These are phyloP conservation scores for Metschnikowia shivogae DNA, from an alignment of 805 yeast genomes.

Conservation along the genomic window DNA sequence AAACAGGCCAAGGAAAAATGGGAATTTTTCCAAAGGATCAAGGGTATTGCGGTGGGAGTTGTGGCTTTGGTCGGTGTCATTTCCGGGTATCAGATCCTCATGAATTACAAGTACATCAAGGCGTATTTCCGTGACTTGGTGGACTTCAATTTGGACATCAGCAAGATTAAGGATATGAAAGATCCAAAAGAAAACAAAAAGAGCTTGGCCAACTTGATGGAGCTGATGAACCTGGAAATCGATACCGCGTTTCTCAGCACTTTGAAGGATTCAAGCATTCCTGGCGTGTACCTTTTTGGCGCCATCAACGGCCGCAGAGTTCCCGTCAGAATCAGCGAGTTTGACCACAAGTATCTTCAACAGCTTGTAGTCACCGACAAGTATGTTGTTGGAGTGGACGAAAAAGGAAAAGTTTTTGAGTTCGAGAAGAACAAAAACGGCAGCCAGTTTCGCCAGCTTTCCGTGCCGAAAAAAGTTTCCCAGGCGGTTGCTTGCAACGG, in stretches of 20 bases:
- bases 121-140: constrained; percentile 29
- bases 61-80: constrained; percentile 35
- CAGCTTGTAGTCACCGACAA: constrained; percentile 51
- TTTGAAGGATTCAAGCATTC: constrained; percentile 21
- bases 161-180: constrained; percentile 31
- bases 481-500: constrained; percentile 48
- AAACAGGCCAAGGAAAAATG: constrained; percentile 26
- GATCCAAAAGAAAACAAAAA: constrained; percentile 31
- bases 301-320: constrained; percentile 30
- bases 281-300: constrained; percentile 39
- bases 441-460: constrained; percentile 8
- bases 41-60: constrained; percentile 43
- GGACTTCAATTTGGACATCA: constrained; percentile 35
- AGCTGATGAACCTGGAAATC: constrained; percentile 23
- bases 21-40: constrained; percentile 42
- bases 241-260: constrained; percentile 17
- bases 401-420: constrained; percentile 68
- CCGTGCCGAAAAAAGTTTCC: constrained; percentile 27
- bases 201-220: constrained; percentile 22
- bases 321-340: constrained; percentile 59
- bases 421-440: constrained; percentile 50
- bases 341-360: constrained; percentile 56
- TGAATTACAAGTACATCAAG: constrained; percentile 41
- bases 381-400: constrained; percentile 55
- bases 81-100: constrained; percentile 38